phyloP scores from a whole-genome alignment of 495 filamentous ascomycete species.

The Astrothelium subdiscretum region DNA sequence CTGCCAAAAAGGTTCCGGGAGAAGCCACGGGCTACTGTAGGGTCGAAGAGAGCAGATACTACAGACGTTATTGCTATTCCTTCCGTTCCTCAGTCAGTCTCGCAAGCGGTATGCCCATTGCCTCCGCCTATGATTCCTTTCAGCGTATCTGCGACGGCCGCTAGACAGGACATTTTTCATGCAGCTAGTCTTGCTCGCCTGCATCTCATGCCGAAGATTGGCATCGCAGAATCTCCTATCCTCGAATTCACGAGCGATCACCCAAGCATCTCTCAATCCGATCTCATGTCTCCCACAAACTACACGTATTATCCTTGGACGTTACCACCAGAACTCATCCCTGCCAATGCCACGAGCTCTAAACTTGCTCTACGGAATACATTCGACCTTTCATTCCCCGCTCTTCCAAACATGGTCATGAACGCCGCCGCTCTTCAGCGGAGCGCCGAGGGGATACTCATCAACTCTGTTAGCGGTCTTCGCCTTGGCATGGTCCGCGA shows the following conservation, averaged over 20 bases:
- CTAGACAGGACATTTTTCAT: conserved; percentile 80
- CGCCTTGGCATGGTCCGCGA: conserved; percentile 73
- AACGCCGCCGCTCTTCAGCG: conserved; percentile 34
- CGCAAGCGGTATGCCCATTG: conserved; percentile 42
- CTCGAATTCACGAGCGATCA: conserved; percentile 40
- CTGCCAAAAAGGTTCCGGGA: conserved; percentile 42
- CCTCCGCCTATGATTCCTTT: conserved; percentile 47
- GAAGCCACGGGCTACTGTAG: background rate
- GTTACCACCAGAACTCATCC: conserved; percentile 60
- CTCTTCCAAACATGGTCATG: conserved; percentile 43
- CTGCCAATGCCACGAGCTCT: conserved; percentile 59
- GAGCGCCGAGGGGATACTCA: conserved; percentile 54
- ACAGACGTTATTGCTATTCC: conserved; percentile 8
- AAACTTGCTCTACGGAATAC: conserved; percentile 50
- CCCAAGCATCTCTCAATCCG: conserved; percentile 43
- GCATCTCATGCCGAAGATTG: conserved; percentile 55
- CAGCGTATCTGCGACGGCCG: conserved; percentile 66
- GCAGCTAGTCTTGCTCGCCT: conserved; percentile 77
- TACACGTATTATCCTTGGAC: conserved; percentile 93
- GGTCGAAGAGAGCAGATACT: background rate
- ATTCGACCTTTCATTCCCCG: conserved; percentile 72
- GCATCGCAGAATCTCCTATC: conserved; percentile 41
- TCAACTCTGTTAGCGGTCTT: conserved; percentile 68
- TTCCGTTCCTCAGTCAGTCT: conserved; percentile 5
- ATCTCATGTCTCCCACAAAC: conserved; percentile 55